Conservation (phyloP, 192 early-diverging fungal species). For the Coemansia asiatica region DNA sequence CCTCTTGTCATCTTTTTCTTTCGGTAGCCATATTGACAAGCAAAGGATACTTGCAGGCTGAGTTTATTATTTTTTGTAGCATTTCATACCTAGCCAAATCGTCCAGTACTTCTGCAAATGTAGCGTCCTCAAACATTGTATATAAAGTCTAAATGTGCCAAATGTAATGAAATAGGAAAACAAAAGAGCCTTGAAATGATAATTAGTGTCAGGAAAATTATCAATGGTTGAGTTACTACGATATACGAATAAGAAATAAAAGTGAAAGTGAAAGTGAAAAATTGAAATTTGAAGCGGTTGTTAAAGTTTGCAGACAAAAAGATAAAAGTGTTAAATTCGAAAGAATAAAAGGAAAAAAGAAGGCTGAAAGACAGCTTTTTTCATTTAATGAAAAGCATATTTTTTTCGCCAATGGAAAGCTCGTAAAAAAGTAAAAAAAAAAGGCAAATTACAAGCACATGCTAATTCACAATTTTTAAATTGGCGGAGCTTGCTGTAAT, state of each 20-base stretch:
- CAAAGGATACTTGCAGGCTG: background rate
- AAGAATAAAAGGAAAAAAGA: constrained; percentile 7
- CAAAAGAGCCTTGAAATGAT: too few relatives aligned
- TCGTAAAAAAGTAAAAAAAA: background rate
- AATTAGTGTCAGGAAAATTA: too few relatives aligned
- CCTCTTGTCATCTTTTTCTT: too few relatives aligned
- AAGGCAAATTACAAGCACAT: background rate
- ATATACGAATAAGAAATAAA: background rate
- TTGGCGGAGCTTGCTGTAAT: too few relatives aligned
- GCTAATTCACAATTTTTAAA: too few relatives aligned
- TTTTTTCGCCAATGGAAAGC: too few relatives aligned
- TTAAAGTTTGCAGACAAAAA: background rate
- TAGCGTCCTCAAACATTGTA: constrained; percentile 62
- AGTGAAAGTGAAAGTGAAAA: background rate
- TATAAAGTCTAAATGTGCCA: background rate
- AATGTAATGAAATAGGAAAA: background rate
- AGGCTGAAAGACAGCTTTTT: background rate
- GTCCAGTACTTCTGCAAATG: constrained; percentile 83
- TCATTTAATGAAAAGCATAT: too few relatives aligned
- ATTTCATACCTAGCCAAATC: constrained; percentile 70
- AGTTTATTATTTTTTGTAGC: background rate
- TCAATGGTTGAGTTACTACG: too few relatives aligned
- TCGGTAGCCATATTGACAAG: background rate
- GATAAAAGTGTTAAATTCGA: constrained; percentile 4
- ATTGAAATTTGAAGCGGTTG: too few relatives aligned